These are phyloP conservation scores for Metarhizium humberi DNA, from an alignment of 2,329 filamentous ascomycete species.

Conservation along the genomic window DNA sequence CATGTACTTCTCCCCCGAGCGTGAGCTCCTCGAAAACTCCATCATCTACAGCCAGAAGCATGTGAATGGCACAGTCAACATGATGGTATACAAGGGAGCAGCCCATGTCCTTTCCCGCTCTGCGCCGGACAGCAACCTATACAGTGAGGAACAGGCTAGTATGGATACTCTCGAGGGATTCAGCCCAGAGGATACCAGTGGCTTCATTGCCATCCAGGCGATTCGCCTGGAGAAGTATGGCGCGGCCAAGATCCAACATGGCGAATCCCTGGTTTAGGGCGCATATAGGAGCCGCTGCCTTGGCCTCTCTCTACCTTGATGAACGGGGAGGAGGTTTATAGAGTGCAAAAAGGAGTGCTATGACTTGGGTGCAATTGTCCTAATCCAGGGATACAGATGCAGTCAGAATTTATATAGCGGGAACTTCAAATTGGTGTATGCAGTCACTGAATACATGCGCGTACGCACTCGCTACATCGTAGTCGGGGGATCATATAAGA, in stretches of 20 bases:
- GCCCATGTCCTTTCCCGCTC: slow-evolving; percentile 36
- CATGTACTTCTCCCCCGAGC: slow-evolving; percentile 42
- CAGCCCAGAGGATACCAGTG: slow-evolving; percentile 45
- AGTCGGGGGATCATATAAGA: no score
- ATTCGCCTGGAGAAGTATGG: slow-evolving; percentile 49
- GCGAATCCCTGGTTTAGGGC: slow-evolving; percentile 24
- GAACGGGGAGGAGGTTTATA: no score
- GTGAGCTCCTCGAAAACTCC: slow-evolving; percentile 51
- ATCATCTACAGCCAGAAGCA: slow-evolving; percentile 50
- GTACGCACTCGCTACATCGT: no score
- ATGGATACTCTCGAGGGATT: slow-evolving; percentile 37
- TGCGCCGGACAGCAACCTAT: slow-evolving; percentile 38
- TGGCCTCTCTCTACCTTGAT: no score
- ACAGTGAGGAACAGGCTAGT: slow-evolving; percentile 36
- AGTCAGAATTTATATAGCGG: no score
- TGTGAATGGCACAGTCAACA: slow-evolving; percentile 21
- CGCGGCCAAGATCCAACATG: slow-evolving; percentile 21
- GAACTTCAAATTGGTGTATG: no score
- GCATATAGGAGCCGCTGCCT: no score
- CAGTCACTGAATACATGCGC: no score
- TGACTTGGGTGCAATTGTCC: no score
- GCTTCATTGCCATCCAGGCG: slow-evolving; percentile 60
- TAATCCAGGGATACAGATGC: no score
- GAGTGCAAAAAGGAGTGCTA: no score
- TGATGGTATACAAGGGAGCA: slow-evolving; percentile 35